phyloP scores from a whole-genome alignment of 345 rosid species.

The Passiflora organensis region DNA sequence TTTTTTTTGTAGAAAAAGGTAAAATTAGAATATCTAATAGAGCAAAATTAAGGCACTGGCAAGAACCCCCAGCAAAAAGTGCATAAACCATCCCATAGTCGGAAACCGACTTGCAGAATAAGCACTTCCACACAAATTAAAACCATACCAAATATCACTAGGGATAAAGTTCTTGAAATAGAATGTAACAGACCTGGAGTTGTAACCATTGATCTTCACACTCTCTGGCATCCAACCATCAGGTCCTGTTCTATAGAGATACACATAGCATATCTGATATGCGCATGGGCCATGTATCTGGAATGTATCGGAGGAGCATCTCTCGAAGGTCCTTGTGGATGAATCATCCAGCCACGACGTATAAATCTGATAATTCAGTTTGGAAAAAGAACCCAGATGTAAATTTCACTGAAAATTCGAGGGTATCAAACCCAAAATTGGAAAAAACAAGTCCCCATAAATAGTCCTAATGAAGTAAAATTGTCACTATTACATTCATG shows the following conservation, averaged over 20 bases:
- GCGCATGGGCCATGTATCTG: conserved; percentile 25
- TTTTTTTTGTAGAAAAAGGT: too few relatives aligned
- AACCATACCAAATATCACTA: conserved; percentile 17
- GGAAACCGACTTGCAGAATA: conserved; percentile 27
- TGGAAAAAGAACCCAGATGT: too few relatives aligned
- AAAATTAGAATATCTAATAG: too few relatives aligned
- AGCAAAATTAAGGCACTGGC: conserved; percentile 24
- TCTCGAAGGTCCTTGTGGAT: conserved; percentile 15
- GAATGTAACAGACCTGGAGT: conserved; percentile 13
- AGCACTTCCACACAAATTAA: conserved; percentile 23
- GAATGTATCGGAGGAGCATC: conserved; percentile 27
- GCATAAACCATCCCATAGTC: conserved; percentile 10
- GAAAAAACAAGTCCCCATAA: too few relatives aligned
- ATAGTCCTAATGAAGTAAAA: too few relatives aligned
- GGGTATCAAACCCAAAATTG: too few relatives aligned
- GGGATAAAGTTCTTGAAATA: conserved; percentile 13
- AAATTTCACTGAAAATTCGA: too few relatives aligned
- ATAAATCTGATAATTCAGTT: conserved; percentile 16
- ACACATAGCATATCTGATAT: conserved; percentile 24
- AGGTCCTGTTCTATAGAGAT: conserved; percentile 21
- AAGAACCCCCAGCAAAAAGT: conserved; percentile 24
- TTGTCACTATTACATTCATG: too few relatives aligned
- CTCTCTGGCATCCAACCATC: conserved; percentile 26
- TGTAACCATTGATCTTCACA: conserved; percentile 15
- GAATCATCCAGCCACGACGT: conserved; percentile 27